Evolutionary conservation across 805 yeast species (phyloP).

Genomic region (Wilhelminamyces savonicus): DNA sequence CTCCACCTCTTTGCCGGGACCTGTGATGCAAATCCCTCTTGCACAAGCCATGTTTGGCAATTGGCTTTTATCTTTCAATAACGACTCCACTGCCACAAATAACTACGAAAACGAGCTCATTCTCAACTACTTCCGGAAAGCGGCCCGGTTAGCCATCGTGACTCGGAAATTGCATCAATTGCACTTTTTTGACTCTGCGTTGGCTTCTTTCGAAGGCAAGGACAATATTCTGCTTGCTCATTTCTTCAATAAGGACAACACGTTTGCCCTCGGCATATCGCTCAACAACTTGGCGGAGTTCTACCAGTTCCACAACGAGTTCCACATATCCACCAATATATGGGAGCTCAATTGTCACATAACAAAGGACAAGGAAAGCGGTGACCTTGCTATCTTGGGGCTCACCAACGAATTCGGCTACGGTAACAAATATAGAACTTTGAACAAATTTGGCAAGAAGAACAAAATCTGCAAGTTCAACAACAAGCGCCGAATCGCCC

Average conservation of each 20-base stretch:
- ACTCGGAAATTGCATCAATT: constrained; percentile 5
- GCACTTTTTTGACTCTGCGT: constrained; percentile 5
- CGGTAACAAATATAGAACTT: constrained; percentile 13
- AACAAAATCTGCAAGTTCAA: constrained; percentile 13
- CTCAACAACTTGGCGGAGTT: constrained; percentile 14
- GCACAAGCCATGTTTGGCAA: constrained; percentile 21
- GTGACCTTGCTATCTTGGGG: constrained; percentile 16
- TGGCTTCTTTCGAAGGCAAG: constrained; percentile 1
- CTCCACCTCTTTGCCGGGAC: constrained; percentile 9
- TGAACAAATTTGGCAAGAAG: constrained; percentile 12
- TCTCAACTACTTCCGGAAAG: constrained; percentile 13
- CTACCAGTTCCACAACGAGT: constrained; percentile 10
- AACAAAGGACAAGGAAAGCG: constrained; percentile 14
- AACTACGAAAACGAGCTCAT: constrained; percentile 15
- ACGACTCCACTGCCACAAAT: constrained; percentile 7
- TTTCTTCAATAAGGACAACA: constrained; percentile 11
- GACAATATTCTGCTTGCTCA: constrained; percentile 1
- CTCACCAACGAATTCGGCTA: constrained; percentile 14
- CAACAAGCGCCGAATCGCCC: constrained; percentile 15
- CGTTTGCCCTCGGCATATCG: constrained; percentile 10
- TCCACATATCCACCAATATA: constrained; percentile 12
- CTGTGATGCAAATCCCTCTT: constrained; percentile 14
- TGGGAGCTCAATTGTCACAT: constrained; percentile 18
- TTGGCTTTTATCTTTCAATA: constrained; percentile 15
- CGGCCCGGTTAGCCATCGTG: constrained; percentile 13